Conservation (phyloP, 495 filamentous ascomycete genomes). For the Tirmania nivea region DNA sequence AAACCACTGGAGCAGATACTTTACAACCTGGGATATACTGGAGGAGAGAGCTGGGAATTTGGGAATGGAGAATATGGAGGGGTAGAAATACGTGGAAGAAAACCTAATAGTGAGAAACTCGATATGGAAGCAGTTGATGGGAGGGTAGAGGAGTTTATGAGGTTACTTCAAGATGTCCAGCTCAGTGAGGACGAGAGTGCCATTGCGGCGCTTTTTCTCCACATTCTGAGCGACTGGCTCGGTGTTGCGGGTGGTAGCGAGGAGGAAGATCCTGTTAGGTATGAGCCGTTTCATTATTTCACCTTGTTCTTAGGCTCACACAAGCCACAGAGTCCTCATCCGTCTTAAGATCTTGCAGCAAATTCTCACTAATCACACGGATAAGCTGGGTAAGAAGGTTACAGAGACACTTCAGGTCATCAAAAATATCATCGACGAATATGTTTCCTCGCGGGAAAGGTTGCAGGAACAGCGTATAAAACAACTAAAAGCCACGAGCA, state of each 20-base stretch:
- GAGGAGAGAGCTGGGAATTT: slow-evolving; percentile 7
- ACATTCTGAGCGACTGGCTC: slow-evolving; percentile 10
- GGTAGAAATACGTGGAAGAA: slow-evolving; percentile 10
- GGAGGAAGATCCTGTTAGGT: slow-evolving; percentile 7
- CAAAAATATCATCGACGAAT: slow-evolving; percentile 12
- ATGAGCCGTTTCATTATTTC: background rate
- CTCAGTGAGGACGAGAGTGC: background rate
- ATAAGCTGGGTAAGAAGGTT: slow-evolving; percentile 11
- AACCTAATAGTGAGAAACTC: background rate
- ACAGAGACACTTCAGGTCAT: slow-evolving; percentile 16
- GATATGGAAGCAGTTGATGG: slow-evolving; percentile 6
- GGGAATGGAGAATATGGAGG: slow-evolving; percentile 11
- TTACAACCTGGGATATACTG: slow-evolving; percentile 6
- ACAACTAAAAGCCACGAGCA: background rate
- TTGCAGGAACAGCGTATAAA: background rate
- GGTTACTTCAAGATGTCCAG: slow-evolving; percentile 3
- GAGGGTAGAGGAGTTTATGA: slow-evolving; percentile 11
- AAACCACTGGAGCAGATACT: slow-evolving; percentile 6
- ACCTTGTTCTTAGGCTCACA: background rate
- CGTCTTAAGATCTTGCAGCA: slow-evolving; percentile 15
- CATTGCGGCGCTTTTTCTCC: slow-evolving; percentile 5
- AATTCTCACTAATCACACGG: slow-evolving; percentile 5
- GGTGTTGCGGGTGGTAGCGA: slow-evolving; percentile 1
- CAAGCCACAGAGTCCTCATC: slow-evolving; percentile 6
- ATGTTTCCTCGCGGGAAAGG: slow-evolving; percentile 5